phyloP scores from a whole-genome alignment of 2,329 filamentous ascomycete genomes.

The Fonsecaea erecta region DNA sequence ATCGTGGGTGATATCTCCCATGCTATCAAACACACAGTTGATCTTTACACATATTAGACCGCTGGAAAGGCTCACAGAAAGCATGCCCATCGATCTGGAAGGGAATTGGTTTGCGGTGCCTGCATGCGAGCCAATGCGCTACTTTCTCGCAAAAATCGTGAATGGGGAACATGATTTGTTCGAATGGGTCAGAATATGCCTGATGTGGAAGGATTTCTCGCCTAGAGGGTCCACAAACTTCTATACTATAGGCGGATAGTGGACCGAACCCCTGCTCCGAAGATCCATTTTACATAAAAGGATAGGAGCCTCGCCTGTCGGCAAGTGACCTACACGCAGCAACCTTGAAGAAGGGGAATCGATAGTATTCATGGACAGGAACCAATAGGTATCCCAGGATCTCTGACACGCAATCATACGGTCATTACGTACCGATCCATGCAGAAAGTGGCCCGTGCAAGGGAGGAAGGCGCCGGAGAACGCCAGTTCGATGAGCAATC shows the following conservation, averaged over 20 bases:
- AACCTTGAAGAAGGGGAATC: neutral
- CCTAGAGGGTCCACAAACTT: neutral
- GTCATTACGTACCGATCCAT: neutral
- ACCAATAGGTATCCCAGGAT: neutral
- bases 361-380: neutral
- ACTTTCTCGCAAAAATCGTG: neutral
- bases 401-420: neutral
- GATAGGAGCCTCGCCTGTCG: neutral
- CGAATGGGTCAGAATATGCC: neutral
- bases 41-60: no score
- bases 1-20: no score
- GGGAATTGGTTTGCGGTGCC: neutral
- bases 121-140: neutral
- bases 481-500: neutral
- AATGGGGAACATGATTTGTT: neutral
- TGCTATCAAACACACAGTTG: no score
- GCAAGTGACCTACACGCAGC: neutral
- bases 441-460: neutral
- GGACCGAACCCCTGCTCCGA: neutral
- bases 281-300: neutral
- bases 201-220: neutral
- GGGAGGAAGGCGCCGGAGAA: neutral
- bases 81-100: no score
- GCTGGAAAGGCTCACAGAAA: no score
- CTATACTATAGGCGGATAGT: neutral